Evolutionary conservation across 345 rosid genomes (phyloP), one percentile per base, ranked within the genome.

Genomic region (Eutrema yunnanense): DNA sequence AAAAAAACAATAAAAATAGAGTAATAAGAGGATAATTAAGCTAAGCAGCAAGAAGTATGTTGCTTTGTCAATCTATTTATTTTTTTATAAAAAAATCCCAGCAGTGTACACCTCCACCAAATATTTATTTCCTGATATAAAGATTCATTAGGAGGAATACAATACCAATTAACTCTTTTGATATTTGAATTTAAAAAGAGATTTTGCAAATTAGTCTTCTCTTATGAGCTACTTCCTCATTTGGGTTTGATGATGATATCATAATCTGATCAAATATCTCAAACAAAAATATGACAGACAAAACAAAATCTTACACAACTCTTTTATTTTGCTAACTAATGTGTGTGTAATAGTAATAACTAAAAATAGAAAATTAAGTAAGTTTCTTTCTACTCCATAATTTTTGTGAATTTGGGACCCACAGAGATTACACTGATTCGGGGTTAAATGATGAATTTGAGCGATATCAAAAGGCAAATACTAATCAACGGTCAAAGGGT

Each of bases 401-500:
- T 42, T 72, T 41, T 2, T 42, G 76, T 33, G 14, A 41, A 42
- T 32, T 14, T 3, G 27, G 75, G 76, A 36, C 63, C 57, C 47
- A 54, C 37, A 13, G 30, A 33, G 41, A 37, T 1, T 8, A 34
- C 55, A 42, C 9, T 10, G 38, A 29, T 40, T 51, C 2, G 16
- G 13, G 43, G 37, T 6, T 30, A 6, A 6, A 71, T 27, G 37
- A 29, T 48, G 49, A 48, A 48, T 57, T 57, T 62, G 32, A 72
- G 52, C 7, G 26, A 43, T 16, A 69, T 55, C 50, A 73, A 67
- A 67, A 42, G 62, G 13, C 63, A 67, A 67, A 68, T 7, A 65
- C 19, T 74, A 38, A 62, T 62, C 71, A 69, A 76, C 60, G 79
- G 75, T 69, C 79, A 76, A 76, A 65, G 56, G 49, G 42, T n/a